phyloP scores from a whole-genome alignment of 2,329 filamentous ascomycete genomes.

The Hypoxylon sp. region DNA sequence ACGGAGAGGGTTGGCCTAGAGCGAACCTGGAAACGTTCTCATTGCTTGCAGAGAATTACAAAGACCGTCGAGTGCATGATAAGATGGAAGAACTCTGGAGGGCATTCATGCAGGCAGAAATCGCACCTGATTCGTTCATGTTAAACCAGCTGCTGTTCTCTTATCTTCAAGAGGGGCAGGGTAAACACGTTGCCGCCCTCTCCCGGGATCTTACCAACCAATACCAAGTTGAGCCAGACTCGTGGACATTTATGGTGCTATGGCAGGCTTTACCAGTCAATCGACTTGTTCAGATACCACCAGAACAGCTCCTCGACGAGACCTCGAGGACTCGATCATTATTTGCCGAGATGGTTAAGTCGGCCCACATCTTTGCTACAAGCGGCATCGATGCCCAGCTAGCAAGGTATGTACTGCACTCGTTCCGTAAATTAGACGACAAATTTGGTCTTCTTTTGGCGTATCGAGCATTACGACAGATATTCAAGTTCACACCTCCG shows the following conservation, averaged over 20 bases:
- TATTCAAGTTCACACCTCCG: constrained; percentile 60
- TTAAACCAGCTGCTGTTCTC: constrained; percentile 83
- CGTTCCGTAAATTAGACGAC: constrained; percentile 62
- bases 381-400: constrained; percentile 61
- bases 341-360: constrained; percentile 64
- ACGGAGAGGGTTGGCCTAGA: constrained; percentile 59
- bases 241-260: constrained; percentile 76
- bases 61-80: constrained; percentile 68
- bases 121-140: constrained; percentile 78
- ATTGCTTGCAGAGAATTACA: constrained; percentile 79
- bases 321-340: constrained; percentile 55
- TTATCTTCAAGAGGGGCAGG: constrained; percentile 70
- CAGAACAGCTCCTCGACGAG: constrained; percentile 50
- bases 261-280: constrained; percentile 71
- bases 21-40: constrained; percentile 84
- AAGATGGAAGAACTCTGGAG: constrained; percentile 72
- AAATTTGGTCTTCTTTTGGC: constrained; percentile 61
- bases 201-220: constrained; percentile 67
- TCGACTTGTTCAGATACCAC: constrained; percentile 56
- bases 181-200: constrained; percentile 65
- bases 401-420: constrained; percentile 63
- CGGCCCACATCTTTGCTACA: constrained; percentile 59
- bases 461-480: constrained; percentile 57
- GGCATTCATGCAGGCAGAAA: constrained; percentile 71
- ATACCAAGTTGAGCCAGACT: constrained; percentile 68